phyloP scores from a whole-genome alignment of 2,329 filamentous ascomycete genomes.

The Scedosporium apiospermum region DNA sequence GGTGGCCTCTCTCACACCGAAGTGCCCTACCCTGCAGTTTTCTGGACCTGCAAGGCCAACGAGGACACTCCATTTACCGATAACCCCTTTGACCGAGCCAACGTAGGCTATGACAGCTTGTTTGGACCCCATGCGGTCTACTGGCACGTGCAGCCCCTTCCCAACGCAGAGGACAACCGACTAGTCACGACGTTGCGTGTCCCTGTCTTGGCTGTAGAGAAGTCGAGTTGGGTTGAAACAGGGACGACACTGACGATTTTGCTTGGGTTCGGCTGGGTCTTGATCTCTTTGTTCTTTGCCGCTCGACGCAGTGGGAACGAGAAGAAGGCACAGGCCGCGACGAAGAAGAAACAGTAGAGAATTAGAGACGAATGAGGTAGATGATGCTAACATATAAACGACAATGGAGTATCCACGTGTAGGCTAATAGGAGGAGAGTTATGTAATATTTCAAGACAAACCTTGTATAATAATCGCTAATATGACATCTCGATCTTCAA shows the following conservation, averaged over 20 bases:
- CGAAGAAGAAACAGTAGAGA: conserved; percentile 4
- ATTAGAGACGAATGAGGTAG: background rate
- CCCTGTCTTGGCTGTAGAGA: conserved; percentile 53
- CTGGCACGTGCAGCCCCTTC: conserved; percentile 61
- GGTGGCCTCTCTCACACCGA: conserved; percentile 44
- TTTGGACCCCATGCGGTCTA: conserved; percentile 73
- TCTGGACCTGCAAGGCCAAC: conserved; percentile 76
- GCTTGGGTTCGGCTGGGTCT: conserved; percentile 60
- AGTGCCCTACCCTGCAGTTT: conserved; percentile 75
- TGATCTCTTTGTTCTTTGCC: conserved; percentile 43
- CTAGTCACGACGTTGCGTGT: conserved; percentile 50
- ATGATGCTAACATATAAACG: too few relatives aligned
- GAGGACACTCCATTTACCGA: conserved; percentile 57
- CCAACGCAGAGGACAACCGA: conserved; percentile 12
- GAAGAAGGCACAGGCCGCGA: background rate
- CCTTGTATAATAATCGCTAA: too few relatives aligned
- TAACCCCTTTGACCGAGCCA: conserved; percentile 78
- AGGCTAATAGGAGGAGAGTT: too few relatives aligned
- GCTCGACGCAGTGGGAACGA: background rate
- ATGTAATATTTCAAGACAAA: too few relatives aligned
- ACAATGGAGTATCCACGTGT: too few relatives aligned
- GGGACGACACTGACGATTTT: conserved; percentile 52
- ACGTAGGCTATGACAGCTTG: conserved; percentile 76
- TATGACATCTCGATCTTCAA: too few relatives aligned
- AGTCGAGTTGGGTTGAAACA: conserved; percentile 34